These are phyloP conservation scores for Thamnidium elegans DNA, from an alignment of 192 early-diverging fungal species.

Conservation along the genomic window DNA sequence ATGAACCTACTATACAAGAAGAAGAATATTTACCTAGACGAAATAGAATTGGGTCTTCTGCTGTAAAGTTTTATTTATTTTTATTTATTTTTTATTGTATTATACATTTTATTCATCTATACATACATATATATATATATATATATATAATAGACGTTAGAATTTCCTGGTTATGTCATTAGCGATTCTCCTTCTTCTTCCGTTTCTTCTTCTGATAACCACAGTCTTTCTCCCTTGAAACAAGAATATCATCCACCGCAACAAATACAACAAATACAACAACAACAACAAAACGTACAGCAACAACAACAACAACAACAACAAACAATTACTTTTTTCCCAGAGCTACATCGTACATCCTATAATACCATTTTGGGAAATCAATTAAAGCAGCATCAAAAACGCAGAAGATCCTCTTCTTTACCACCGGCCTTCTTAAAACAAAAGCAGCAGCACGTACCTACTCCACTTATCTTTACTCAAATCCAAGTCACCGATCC, in stretches of 20 bases:
- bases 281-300: neutral
- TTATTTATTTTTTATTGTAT: neutral
- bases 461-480: slow-evolving; percentile 15
- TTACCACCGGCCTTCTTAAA: slow-evolving; percentile 13
- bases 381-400: slow-evolving; percentile 9
- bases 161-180: neutral
- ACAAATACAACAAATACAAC: neutral
- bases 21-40: neutral
- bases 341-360: slow-evolving; percentile 16
- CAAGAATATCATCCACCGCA: neutral
- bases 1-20: slow-evolving; percentile 15
- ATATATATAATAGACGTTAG: neutral
- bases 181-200: neutral
- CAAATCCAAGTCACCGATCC: slow-evolving; percentile 23
- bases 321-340: slow-evolving; percentile 7
- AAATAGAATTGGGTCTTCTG: neutral
- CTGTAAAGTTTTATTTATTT: neutral
- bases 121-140: no score
- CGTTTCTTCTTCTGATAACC: neutral
- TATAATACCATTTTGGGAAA: slow-evolving; percentile 3
- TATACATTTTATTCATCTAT: neutral
- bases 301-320: slow-evolving; percentile 18
- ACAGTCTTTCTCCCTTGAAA: neutral
- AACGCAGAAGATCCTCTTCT: slow-evolving; percentile 18
- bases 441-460: neutral